A percentile compares a stretch with the other conserved stretches of the same genome.
phyloP scores from a whole-genome alignment of 495 filamentous ascomycete species.

The Neurospora intermedia region DNA sequence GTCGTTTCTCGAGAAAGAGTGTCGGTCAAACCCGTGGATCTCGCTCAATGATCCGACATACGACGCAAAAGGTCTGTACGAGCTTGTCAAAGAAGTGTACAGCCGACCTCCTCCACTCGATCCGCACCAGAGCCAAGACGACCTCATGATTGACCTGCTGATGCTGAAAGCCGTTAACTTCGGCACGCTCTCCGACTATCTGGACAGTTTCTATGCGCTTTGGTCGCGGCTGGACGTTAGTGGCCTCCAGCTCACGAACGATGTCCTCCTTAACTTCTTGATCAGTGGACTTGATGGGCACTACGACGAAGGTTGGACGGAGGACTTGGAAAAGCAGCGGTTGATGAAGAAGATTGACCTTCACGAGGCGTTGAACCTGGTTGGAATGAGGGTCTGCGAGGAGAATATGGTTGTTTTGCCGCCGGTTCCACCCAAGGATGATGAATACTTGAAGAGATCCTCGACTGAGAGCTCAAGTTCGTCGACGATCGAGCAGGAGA shows the following conservation, averaged over 20 bases:
- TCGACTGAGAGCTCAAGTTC: background rate
- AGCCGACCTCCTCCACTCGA: background rate
- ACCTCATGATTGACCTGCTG: background rate
- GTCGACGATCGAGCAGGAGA: background rate
- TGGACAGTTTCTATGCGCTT: background rate
- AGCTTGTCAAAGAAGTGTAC: background rate
- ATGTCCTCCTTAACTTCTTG: background rate
- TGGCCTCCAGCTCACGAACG: background rate
- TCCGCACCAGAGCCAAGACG: background rate
- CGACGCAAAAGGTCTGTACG: background rate
- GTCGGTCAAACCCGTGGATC: background rate
- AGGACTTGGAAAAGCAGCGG: background rate
- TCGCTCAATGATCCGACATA: background rate
- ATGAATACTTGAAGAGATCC: background rate
- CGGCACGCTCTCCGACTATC: background rate
- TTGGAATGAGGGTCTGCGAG: background rate
- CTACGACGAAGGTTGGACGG: background rate
- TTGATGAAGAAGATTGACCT: background rate
- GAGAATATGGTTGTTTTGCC: background rate
- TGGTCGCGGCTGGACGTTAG: background rate
- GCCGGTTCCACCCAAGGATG: background rate
- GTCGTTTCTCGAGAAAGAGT: background rate
- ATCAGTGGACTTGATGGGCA: background rate
- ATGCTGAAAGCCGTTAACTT: background rate
- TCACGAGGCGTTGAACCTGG: background rate